Conservation (phyloP, 2,329 filamentous ascomycete species). For the Trichoderma aggressivum region DNA sequence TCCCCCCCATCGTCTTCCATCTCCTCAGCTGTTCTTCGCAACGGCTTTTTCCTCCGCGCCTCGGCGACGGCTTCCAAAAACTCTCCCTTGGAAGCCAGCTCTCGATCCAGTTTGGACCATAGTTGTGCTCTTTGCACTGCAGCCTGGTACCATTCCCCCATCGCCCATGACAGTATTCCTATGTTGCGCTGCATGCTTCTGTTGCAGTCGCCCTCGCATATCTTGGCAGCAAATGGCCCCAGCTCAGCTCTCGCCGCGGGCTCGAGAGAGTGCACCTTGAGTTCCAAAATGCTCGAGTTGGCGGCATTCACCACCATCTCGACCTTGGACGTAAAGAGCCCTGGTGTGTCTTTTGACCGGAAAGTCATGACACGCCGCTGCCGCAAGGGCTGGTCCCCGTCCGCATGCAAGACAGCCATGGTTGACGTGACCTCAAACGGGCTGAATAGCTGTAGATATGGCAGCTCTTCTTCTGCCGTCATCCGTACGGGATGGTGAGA, state of each 20-base stretch:
- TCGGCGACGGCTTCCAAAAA: conserved; percentile 24
- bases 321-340: conserved; percentile 56
- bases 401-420: conserved; percentile 43
- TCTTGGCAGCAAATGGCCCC: conserved; percentile 46
- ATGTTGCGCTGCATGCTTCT: conserved; percentile 55
- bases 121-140: conserved; percentile 59
- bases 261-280: conserved; percentile 55
- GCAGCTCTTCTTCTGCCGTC: conserved; percentile 60
- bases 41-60: conserved; percentile 27
- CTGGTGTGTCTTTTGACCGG: conserved; percentile 38
- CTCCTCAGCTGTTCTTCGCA: conserved; percentile 24
- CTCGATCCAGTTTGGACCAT: conserved; percentile 54
- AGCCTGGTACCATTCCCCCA: conserved; percentile 64
- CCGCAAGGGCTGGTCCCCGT: conserved; percentile 35
- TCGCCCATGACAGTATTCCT: conserved; percentile 61
- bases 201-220: conserved; percentile 38
- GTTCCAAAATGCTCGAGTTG: conserved; percentile 47
- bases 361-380: conserved; percentile 58
- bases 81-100: conserved; percentile 39
- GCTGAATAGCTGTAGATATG: conserved; percentile 69
- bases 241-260: conserved; percentile 58
- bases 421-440: conserved; percentile 60
- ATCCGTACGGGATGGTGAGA: conserved; percentile 66
- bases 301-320: conserved; percentile 57
- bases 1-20: conserved; percentile 22